Evolutionary conservation across 495 filamentous ascomycete species (phyloP).

Genomic region (Haplographium delicatum): DNA sequence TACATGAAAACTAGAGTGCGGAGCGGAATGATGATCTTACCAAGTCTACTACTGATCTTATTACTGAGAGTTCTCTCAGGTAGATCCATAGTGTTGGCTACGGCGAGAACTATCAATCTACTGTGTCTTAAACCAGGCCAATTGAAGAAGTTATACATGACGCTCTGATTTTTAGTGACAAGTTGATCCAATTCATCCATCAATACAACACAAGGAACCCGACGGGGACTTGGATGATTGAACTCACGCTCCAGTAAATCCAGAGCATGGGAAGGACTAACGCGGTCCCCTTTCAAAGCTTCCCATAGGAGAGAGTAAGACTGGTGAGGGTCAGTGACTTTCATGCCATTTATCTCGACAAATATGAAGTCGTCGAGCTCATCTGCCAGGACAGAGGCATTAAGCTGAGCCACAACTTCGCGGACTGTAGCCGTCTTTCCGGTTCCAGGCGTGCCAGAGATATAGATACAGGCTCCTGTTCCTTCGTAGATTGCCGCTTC

Average conservation of each 20-base stretch:
- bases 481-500: slow-evolving; percentile 93
- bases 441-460: slow-evolving; percentile 98
- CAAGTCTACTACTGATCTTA: slow-evolving; percentile 92
- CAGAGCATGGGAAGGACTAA: slow-evolving; percentile 86
- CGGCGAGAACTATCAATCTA: slow-evolving; percentile 88
- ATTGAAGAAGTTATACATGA: slow-evolving; percentile 99
- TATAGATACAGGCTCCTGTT: slow-evolving; percentile 94
- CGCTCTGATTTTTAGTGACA: slow-evolving; percentile 93
- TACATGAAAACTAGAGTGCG: neutral
- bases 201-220: slow-evolving; percentile 92
- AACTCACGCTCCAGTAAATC: slow-evolving; percentile 90
- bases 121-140: slow-evolving; percentile 94
- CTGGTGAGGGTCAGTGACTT: slow-evolving; percentile 96
- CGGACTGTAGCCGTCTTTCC: slow-evolving; percentile 98
- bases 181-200: slow-evolving; percentile 99
- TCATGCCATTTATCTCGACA: slow-evolving; percentile 99
- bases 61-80: slow-evolving; percentile 96
- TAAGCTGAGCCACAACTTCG: slow-evolving; percentile 86
- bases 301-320: slow-evolving; percentile 96
- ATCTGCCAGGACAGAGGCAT: slow-evolving; percentile 76
- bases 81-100: slow-evolving; percentile 99
- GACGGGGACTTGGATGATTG: slow-evolving; percentile 76
- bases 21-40: slow-evolving; percentile 22
- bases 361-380: slow-evolving; percentile 99
- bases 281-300: slow-evolving; percentile 86